Evolutionary conservation across 2,329 filamentous ascomycete species (phyloP).

Genomic region (Colletotrichum noveboracense): DNA sequence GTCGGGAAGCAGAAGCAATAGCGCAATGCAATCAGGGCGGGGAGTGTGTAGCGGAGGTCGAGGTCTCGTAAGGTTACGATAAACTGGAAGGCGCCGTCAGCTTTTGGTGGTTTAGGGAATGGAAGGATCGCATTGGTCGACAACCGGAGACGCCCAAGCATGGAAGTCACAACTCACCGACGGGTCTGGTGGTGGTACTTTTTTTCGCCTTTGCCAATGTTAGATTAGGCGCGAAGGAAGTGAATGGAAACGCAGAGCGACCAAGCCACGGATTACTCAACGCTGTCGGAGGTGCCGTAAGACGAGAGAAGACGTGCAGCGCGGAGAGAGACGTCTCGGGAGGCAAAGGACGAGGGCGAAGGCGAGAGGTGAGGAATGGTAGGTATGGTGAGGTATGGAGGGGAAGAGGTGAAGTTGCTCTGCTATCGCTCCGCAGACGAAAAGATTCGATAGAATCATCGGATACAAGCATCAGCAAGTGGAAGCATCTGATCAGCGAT

Average conservation of each 20-base stretch:
- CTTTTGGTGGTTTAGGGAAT: background rate
- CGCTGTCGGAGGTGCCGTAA: conserved; percentile 1
- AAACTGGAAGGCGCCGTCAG: conserved; percentile 6
- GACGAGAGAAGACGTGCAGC: background rate
- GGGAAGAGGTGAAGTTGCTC: background rate
- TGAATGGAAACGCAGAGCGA: background rate
- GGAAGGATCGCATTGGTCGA: conserved; percentile 5
- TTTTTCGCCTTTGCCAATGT: background rate
- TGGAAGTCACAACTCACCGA: conserved; percentile 16
- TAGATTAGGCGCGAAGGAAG: background rate
- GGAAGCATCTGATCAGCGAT: conserved; percentile 2
- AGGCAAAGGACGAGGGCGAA: background rate
- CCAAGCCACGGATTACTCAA: background rate
- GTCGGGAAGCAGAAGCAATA: background rate
- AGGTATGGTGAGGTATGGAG: background rate
- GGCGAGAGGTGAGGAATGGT: background rate
- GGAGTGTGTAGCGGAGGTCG: background rate
- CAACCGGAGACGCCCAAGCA: background rate
- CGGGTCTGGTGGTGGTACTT: background rate
- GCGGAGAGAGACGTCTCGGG: background rate
- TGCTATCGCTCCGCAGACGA: background rate
- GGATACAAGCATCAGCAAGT: conserved; percentile 9
- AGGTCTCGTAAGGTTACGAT: conserved; percentile 6
- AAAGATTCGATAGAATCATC: conserved; percentile 17
- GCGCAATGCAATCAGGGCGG: background rate